Evolutionary conservation across 805 yeast species (phyloP).

Genomic region (Grigorovia yakushimaensis): DNA sequence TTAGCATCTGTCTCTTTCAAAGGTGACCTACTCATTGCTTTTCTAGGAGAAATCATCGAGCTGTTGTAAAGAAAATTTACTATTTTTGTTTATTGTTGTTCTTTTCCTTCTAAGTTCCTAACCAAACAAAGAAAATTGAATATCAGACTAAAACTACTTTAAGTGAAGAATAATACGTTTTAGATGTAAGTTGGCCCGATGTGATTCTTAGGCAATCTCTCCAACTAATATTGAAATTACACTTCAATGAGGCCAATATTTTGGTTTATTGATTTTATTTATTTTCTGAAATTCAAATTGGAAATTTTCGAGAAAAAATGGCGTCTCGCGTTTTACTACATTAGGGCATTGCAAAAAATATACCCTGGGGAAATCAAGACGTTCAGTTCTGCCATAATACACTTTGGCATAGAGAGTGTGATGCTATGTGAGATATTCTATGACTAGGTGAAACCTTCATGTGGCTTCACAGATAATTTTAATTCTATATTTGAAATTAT

Average conservation of each 20-base stretch:
- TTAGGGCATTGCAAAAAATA: neutral
- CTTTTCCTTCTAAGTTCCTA: neutral
- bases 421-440: too few species aligned
- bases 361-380: neutral
- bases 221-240: neutral
- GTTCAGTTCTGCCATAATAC: too few species aligned
- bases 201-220: neutral
- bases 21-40: slow-evolving; percentile 19
- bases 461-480: too few species aligned
- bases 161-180: neutral
- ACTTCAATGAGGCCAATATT: neutral
- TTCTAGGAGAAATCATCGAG: slow-evolving; percentile 11
- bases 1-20: slow-evolving; percentile 27
- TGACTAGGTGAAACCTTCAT: too few species aligned
- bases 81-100: neutral
- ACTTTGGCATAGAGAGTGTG: too few species aligned
- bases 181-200: neutral
- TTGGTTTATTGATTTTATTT: neutral
- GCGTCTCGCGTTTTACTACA: neutral
- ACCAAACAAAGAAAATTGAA: too few species aligned
- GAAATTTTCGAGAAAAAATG: neutral
- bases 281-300: neutral
- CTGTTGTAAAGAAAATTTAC: neutral
- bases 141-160: neutral
- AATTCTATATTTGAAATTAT: too few species aligned